These are phyloP conservation scores for Ceratobasidium sp. DNA, from an alignment of 1,284 basidiomycete species.

Conservation along the genomic window DNA sequence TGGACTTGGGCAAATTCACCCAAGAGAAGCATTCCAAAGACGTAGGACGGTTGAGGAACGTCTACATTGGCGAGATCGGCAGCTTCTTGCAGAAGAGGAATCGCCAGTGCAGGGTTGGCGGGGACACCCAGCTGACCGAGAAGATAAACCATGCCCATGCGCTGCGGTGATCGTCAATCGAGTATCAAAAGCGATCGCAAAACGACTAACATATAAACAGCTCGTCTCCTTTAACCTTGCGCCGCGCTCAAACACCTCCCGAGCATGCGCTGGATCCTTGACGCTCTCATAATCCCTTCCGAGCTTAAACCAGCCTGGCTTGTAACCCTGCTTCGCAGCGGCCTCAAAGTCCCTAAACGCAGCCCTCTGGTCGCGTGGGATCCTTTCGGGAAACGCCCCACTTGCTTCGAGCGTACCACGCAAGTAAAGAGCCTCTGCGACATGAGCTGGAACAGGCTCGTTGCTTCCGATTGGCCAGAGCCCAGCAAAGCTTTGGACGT, in stretches of 20 bases:
- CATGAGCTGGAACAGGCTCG: slow-evolving; percentile 54
- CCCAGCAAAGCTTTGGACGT: slow-evolving; percentile 63
- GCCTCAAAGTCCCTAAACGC: slow-evolving; percentile 90
- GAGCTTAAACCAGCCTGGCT: slow-evolving; percentile 84
- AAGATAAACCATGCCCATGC: slow-evolving; percentile 89
- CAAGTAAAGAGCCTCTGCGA: slow-evolving; percentile 77
- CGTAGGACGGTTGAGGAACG: slow-evolving; percentile 85
- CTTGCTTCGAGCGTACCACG: slow-evolving; percentile 73
- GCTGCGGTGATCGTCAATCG: slow-evolving; percentile 52
- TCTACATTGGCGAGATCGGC: slow-evolving; percentile 77
- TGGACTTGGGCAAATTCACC: slow-evolving; percentile 73
- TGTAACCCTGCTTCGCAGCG: slow-evolving; percentile 74
- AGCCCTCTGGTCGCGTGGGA: slow-evolving; percentile 71
- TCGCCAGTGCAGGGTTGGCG: slow-evolving; percentile 61
- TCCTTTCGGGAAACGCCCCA: slow-evolving; percentile 56
- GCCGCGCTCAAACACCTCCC: slow-evolving; percentile 84
- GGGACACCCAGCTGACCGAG: slow-evolving; percentile 82
- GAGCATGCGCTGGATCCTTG: slow-evolving; percentile 71
- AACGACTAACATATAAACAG: slow-evolving; percentile 78
- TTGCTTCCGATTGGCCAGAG: slow-evolving; percentile 43
- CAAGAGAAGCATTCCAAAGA: slow-evolving; percentile 79
- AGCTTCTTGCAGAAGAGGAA: slow-evolving; percentile 77
- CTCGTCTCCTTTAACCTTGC: slow-evolving; percentile 72
- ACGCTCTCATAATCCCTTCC: slow-evolving; percentile 92
- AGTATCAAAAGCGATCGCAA: background rate